Percentiles rank a stretch among this genome's conserved stretches.
Conservation (phyloP, 257 asterid genomes). For the Buddleja alternifolia region DNA sequence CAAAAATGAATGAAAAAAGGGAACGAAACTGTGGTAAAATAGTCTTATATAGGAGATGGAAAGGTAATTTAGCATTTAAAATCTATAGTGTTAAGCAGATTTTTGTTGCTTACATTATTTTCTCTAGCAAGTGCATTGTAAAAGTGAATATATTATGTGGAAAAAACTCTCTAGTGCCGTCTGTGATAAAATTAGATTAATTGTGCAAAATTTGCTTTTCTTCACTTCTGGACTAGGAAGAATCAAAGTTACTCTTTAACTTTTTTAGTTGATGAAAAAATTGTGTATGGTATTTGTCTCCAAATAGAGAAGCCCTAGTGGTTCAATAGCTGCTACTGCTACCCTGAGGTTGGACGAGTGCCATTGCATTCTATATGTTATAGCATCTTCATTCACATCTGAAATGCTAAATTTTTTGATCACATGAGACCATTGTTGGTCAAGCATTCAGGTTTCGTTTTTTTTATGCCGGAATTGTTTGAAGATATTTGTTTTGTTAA, state of each 20-base stretch:
- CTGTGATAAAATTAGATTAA: neutral
- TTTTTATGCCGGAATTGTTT: conserved; percentile 6
- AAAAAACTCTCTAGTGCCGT: neutral
- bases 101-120: neutral
- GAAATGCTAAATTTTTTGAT: neutral
- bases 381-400: neutral
- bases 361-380: neutral
- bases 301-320: neutral
- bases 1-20: neutral
- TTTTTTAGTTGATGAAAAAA: neutral
- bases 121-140: neutral
- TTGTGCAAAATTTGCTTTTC: neutral
- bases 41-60: neutral
- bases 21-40: neutral
- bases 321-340: no score
- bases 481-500: conserved; percentile 8
- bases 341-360: neutral
- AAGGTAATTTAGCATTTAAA: neutral
- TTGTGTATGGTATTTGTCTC: neutral
- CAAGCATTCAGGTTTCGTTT: neutral
- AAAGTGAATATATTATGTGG: conserved; percentile 1
- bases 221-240: conserved; percentile 1
- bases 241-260: neutral
- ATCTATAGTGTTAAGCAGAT: neutral
- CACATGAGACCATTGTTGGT: neutral